phyloP scores from a whole-genome alignment of 192 early-diverging fungal genomes.

The Coemansia sp. region DNA sequence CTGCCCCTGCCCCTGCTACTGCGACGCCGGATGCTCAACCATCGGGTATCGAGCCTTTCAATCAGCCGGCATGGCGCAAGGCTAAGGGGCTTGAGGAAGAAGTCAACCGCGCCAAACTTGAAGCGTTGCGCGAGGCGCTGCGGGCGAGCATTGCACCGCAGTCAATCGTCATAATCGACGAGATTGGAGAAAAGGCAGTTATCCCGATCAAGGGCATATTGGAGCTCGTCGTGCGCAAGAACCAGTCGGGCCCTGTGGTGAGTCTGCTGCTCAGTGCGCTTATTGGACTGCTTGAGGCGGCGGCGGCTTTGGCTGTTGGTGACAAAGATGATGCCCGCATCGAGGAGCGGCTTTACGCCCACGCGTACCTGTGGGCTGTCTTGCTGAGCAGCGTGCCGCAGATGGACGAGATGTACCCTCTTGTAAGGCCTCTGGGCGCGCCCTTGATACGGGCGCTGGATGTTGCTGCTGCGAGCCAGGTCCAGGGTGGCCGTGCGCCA shows the following conservation, averaged over 20 bases:
- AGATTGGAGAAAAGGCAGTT: conserved; percentile 44
- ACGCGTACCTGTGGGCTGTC: conserved; percentile 53
- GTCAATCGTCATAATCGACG: conserved; percentile 39
- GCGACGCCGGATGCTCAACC: conserved; percentile 8
- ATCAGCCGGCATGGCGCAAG: conserved; percentile 36
- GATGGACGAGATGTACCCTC: conserved; percentile 46
- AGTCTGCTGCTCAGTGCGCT: conserved; percentile 46
- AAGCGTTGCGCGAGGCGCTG: conserved; percentile 56
- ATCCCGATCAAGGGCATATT: conserved; percentile 36
- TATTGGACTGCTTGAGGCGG: conserved; percentile 29
- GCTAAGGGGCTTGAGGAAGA: conserved; percentile 38
- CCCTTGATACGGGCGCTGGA: conserved; percentile 41
- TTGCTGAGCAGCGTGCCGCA: conserved; percentile 36
- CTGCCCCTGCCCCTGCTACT: conserved; percentile 66
- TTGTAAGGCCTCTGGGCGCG: conserved; percentile 13
- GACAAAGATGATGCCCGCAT: conserved; percentile 5
- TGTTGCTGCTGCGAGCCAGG: conserved; percentile 23
- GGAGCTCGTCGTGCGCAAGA: conserved; percentile 47
- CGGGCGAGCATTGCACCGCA: conserved; percentile 56
- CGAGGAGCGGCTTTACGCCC: conserved; percentile 46
- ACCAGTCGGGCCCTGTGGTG: conserved; percentile 19
- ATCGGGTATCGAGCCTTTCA: conserved; percentile 30
- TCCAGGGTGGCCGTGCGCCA: conserved; percentile 23
- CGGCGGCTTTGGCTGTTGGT: not conserved
- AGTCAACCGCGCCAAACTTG: conserved; percentile 28